Evolutionary conservation across 78 protist genomes (phyloP).

Genomic region (Neovahlkampfia damariscottae): DNA sequence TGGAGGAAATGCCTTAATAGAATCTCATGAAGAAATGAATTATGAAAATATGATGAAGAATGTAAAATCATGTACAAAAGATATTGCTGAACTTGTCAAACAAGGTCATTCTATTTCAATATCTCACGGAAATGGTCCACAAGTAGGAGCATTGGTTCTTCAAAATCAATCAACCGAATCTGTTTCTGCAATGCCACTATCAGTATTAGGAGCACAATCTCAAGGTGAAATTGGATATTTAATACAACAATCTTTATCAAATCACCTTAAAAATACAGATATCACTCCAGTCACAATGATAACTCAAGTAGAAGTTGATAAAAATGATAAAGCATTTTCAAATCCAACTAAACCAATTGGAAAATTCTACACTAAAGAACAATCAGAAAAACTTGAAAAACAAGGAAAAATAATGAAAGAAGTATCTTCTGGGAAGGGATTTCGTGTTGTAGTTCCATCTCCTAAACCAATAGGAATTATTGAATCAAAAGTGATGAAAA

Average conservation of each 20-base stretch:
- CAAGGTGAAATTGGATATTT: slow-evolving; percentile 34
- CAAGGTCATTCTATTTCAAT: too few species aligned
- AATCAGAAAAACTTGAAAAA: slow-evolving; percentile 8
- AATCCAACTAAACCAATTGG: slow-evolving; percentile 48
- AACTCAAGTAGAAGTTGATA: slow-evolving; percentile 20
- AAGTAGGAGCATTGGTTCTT: too few species aligned
- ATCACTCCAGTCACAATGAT: slow-evolving; percentile 5
- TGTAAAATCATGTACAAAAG: too few species aligned
- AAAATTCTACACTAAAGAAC: slow-evolving; percentile 15
- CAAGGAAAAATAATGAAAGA: slow-evolving; percentile 22
- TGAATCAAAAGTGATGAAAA: slow-evolving; percentile 6
- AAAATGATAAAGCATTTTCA: slow-evolving; percentile 29
- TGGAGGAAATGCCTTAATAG: too few species aligned
- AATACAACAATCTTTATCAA: slow-evolving; percentile 16
- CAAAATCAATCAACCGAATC: too few species aligned
- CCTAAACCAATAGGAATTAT: slow-evolving; percentile 19
- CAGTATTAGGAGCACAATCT: slow-evolving; percentile 21
- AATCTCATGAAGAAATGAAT: too few species aligned
- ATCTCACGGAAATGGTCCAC: too few species aligned
- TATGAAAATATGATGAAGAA: too few species aligned
- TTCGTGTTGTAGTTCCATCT: slow-evolving; percentile 22
- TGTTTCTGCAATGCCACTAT: slow-evolving; percentile 9
- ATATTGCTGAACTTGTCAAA: too few species aligned
- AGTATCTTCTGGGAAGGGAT: slow-evolving; percentile 31
- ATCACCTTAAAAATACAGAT: background rate